A percentile compares a stretch with the other conserved stretches of the same genome.
Evolutionary conservation across 352 stramenopile species (phyloP).

Genomic region (Pythium rhizo-oryzae): DNA sequence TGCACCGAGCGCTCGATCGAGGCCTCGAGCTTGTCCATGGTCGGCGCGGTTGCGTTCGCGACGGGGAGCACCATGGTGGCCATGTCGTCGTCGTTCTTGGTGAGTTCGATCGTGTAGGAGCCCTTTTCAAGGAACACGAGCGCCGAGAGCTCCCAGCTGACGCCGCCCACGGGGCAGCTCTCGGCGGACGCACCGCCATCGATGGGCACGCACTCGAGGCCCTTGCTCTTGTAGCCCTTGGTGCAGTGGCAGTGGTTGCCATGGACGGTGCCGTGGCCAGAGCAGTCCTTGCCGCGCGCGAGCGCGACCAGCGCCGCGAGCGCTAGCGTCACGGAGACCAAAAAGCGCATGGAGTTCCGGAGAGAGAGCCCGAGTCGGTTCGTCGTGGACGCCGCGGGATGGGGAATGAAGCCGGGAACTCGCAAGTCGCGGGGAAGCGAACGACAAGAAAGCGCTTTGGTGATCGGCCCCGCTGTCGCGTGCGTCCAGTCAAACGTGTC

Average conservation of each 20-base stretch:
- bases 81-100: constrained; percentile 52
- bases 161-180: constrained; percentile 39
- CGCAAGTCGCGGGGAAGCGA: no score
- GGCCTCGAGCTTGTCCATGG: constrained; percentile 26
- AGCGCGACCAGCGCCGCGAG: constrained; percentile 17
- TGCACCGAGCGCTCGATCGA: constrained; percentile 29
- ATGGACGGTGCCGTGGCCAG: constrained; percentile 44
- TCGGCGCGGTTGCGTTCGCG: constrained; percentile 22
- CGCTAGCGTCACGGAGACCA: constrained; percentile 9
- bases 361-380: neutral
- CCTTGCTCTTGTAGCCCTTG: constrained; percentile 43
- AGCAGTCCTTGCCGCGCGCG: constrained; percentile 30
- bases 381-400: neutral
- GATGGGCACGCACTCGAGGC: constrained; percentile 37
- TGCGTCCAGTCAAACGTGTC: no score
- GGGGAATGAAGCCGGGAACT: neutral
- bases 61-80: constrained; percentile 44
- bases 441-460: no score
- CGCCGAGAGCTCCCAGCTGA: constrained; percentile 47
- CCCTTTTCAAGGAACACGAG: constrained; percentile 47
- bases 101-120: constrained; percentile 44
- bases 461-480: no score
- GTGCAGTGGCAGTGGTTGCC: constrained; percentile 53
- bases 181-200: constrained; percentile 13
- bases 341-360: neutral